A percentile compares a stretch with the other conserved stretches of the same genome.
Evolutionary conservation across 208 protist genomes (phyloP).

Genomic region (Eutreptiella sp.): DNA sequence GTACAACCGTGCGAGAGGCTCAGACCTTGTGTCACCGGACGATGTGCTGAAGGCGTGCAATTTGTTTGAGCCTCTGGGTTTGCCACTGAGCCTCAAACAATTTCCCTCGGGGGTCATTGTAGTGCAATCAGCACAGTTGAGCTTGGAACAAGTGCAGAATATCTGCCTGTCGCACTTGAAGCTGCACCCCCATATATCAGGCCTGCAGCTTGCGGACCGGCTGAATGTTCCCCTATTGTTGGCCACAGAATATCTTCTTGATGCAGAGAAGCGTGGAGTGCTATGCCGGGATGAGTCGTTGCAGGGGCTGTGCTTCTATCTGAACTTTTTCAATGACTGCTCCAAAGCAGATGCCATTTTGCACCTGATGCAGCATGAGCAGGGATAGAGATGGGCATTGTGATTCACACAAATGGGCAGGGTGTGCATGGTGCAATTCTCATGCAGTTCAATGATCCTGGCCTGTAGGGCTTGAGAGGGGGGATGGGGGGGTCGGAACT

Average conservation of each 20-base stretch:
- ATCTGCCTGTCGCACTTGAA: slow-evolving; percentile 2
- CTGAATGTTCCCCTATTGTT: slow-evolving; percentile 12
- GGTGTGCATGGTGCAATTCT: too few relatives aligned
- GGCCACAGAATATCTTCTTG: slow-evolving; percentile 23
- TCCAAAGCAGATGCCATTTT: background rate
- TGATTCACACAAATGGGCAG: too few relatives aligned
- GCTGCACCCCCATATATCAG: background rate
- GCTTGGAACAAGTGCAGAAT: background rate
- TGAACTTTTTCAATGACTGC: slow-evolving; percentile 26
- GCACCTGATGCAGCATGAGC: too few relatives aligned
- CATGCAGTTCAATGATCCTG: too few relatives aligned
- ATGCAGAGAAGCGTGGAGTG: slow-evolving; percentile 1
- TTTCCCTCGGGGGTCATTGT: slow-evolving; percentile 25
- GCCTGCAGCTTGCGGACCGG: slow-evolving; percentile 2
- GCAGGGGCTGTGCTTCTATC: slow-evolving; percentile 33
- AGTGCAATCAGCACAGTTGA: slow-evolving; percentile 4
- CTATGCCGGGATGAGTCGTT: slow-evolving; percentile 32
- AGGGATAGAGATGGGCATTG: too few relatives aligned
- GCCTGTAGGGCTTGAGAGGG: too few relatives aligned
- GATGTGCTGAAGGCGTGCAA: slow-evolving; percentile 28
- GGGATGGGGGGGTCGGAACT: too few relatives aligned
- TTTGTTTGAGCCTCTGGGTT: slow-evolving; percentile 9
- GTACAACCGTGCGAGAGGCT: slow-evolving; percentile 34
- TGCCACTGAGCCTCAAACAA: slow-evolving; percentile 1
- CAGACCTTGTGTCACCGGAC: slow-evolving; percentile 34